Conservation (phyloP, 768 basidiomycete genomes). For the Phylloporus rhodoxanthus region DNA sequence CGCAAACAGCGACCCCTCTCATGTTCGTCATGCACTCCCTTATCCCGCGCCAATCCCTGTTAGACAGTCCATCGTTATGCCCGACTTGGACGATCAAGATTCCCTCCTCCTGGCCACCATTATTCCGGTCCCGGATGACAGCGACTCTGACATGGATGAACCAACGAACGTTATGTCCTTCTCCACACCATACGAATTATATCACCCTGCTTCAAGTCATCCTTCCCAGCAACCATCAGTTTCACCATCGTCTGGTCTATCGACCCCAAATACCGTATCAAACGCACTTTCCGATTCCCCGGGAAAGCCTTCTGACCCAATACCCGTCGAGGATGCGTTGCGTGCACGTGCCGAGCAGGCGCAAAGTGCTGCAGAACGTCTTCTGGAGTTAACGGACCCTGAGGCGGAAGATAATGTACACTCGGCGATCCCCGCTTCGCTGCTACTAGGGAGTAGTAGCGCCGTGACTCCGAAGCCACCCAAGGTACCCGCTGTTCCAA, state of each 20-base stretch:
- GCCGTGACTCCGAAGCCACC: constrained; percentile 34
- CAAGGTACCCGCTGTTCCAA: constrained; percentile 34
- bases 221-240: constrained; percentile 43
- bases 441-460: constrained; percentile 42
- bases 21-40: constrained; percentile 10
- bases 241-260: constrained; percentile 50
- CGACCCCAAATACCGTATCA: constrained; percentile 45
- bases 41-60: constrained; percentile 30
- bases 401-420: constrained; percentile 55
- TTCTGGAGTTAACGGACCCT: constrained; percentile 81
- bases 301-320: constrained; percentile 37
- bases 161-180: constrained; percentile 66
- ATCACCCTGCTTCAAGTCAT: constrained; percentile 36
- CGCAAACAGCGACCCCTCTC: constrained; percentile 25
- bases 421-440: constrained; percentile 49
- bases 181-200: constrained; percentile 56
- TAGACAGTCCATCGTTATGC: constrained; percentile 41
- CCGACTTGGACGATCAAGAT: constrained; percentile 44
- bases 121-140: constrained; percentile 72
- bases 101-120: constrained; percentile 64
- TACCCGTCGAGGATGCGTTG: constrained; percentile 77
- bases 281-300: constrained; percentile 57
- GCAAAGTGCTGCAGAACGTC: constrained; percentile 83
- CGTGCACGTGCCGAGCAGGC: constrained; percentile 88
- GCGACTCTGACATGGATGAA: constrained; percentile 58